Conservation (phyloP, 192 early-diverging fungal species). For the Gorgonomyces haynaldii region DNA sequence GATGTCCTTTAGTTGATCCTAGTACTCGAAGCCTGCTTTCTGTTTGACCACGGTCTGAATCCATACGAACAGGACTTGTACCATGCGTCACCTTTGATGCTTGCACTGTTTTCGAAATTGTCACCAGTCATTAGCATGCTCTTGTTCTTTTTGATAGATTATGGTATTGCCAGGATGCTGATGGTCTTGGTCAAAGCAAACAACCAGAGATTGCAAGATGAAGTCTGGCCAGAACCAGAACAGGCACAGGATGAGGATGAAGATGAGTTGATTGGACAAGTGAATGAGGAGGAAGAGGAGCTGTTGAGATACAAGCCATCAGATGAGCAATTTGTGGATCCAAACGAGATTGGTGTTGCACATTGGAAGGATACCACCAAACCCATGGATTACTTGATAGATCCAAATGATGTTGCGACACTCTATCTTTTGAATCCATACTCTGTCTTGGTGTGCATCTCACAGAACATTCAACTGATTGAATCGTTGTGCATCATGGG, state of each 20-base stretch:
- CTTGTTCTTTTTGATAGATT: not conserved
- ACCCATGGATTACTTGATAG: constrained; percentile 12
- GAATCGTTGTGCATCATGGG: constrained; percentile 63
- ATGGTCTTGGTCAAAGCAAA: constrained; percentile 1
- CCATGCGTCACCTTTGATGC: constrained; percentile 53
- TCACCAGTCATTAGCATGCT: not conserved
- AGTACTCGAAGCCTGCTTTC: constrained; percentile 79
- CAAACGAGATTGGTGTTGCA: not conserved
- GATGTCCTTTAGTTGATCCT: constrained; percentile 35
- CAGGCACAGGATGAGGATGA: constrained; percentile 9
- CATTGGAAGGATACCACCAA: constrained; percentile 22
- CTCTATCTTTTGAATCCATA: constrained; percentile 77
- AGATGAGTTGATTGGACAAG: not conserved
- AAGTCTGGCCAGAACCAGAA: constrained; percentile 1
- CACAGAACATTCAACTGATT: constrained; percentile 59
- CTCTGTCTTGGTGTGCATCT: constrained; percentile 39
- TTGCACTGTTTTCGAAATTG: constrained; percentile 50
- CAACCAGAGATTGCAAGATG: not conserved
- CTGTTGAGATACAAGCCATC: not conserved
- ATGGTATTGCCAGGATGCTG: not conserved
- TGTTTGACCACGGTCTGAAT: constrained; percentile 59
- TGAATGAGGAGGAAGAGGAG: constrained; percentile 2
- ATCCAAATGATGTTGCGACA: constrained; percentile 33
- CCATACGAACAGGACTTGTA: constrained; percentile 47
- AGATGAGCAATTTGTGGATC: not conserved